phyloP scores from a whole-genome alignment of 2,329 filamentous ascomycete species.

The Fusarium solani-melongenae region DNA sequence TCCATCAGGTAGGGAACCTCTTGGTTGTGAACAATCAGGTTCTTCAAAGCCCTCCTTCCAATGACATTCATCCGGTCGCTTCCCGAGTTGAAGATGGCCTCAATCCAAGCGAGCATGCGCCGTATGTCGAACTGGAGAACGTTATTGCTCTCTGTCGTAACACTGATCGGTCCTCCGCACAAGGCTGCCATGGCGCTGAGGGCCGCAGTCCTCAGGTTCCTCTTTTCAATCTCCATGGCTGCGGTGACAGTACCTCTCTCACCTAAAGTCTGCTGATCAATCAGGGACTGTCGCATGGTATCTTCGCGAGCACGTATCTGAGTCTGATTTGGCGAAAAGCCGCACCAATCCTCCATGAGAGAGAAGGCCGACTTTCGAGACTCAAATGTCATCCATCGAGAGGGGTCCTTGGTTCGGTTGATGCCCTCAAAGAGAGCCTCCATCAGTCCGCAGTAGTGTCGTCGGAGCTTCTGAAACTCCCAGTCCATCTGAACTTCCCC shows the following conservation, averaged over 20 bases:
- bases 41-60: constrained; percentile 87
- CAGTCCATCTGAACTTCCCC: constrained; percentile 94
- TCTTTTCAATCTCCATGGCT: constrained; percentile 96
- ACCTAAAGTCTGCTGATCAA: constrained; percentile 80
- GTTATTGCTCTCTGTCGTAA: constrained; percentile 89
- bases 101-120: constrained; percentile 94
- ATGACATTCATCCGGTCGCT: constrained; percentile 94
- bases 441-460: constrained; percentile 93
- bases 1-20: constrained; percentile 88
- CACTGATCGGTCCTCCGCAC: constrained; percentile 85
- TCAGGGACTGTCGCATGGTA: constrained; percentile 84
- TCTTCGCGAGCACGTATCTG: constrained; percentile 87
- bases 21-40: constrained; percentile 89
- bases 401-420: constrained; percentile 84
- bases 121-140: constrained; percentile 90
- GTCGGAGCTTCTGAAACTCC: constrained; percentile 90
- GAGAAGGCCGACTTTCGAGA: constrained; percentile 94
- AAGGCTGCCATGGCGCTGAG: constrained; percentile 95
- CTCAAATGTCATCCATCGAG: constrained; percentile 97
- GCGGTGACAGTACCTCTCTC: constrained; percentile 85
- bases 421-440: constrained; percentile 94
- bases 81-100: constrained; percentile 90
- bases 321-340: constrained; percentile 89
- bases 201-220: constrained; percentile 88
- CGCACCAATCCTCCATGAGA: constrained; percentile 99